Evolutionary conservation across 2,329 filamentous ascomycete genomes (phyloP).

Genomic region (Microsporum ferrugineum): DNA sequence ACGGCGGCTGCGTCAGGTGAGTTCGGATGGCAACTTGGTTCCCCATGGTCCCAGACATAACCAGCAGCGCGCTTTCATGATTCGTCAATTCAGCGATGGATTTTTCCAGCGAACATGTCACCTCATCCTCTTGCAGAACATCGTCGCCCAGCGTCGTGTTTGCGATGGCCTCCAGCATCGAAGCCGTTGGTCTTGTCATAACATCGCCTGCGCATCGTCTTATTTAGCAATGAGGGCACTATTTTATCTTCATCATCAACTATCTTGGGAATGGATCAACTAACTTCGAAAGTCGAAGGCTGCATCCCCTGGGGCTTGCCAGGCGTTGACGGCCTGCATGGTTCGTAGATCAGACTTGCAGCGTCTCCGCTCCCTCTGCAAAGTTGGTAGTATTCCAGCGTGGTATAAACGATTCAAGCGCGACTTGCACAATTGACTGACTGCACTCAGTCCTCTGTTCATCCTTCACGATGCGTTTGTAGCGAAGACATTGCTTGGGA

Average conservation of each 20-base stretch:
- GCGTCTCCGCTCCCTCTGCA: not conserved
- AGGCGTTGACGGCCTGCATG: slow-evolving; percentile 4
- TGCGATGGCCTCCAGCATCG: slow-evolving; percentile 72
- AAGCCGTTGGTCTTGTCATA: slow-evolving; percentile 62
- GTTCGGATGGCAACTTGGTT: slow-evolving; percentile 76
- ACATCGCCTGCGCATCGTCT: slow-evolving; percentile 45
- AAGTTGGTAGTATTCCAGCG: not conserved
- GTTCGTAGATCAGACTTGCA: not conserved
- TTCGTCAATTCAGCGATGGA: slow-evolving; percentile 61
- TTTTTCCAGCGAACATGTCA: slow-evolving; percentile 63
- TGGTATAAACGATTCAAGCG: not conserved
- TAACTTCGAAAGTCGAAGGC: slow-evolving; percentile 15
- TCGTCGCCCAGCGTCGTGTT: slow-evolving; percentile 70
- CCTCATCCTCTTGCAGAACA: slow-evolving; percentile 68
- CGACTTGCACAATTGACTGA: not conserved
- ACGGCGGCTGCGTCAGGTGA: slow-evolving; percentile 66
- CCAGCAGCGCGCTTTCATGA: slow-evolving; percentile 67
- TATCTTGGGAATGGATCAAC: not conserved
- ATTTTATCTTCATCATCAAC: not conserved
- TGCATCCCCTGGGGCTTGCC: slow-evolving; percentile 8
- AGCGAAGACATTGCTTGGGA: not conserved
- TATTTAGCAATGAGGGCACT: not conserved
- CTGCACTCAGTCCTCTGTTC: not conserved
- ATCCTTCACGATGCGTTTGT: not conserved
- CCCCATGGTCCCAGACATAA: slow-evolving; percentile 86